These are phyloP conservation scores for Schizonepeta tenuifolia DNA, from an alignment of 257 asterid species.

Conservation along the genomic window DNA sequence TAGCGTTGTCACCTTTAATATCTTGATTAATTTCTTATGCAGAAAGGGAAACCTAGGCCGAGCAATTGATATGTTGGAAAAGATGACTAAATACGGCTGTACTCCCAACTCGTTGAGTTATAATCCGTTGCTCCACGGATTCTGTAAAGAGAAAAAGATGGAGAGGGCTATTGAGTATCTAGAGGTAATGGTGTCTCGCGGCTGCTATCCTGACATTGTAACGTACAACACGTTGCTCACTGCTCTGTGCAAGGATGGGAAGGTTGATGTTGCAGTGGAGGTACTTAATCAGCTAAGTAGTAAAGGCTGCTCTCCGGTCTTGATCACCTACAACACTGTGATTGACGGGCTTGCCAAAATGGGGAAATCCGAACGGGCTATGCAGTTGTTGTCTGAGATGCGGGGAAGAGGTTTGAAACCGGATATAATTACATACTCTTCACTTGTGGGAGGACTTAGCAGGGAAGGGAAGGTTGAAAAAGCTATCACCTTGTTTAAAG, in stretches of 20 bases:
- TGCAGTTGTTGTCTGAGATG: slow-evolving; percentile 69
- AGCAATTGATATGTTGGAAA: slow-evolving; percentile 77
- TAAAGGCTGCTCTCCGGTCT: slow-evolving; percentile 76
- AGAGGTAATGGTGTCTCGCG: slow-evolving; percentile 77
- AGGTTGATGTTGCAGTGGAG: slow-evolving; percentile 78
- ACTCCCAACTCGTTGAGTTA: slow-evolving; percentile 83
- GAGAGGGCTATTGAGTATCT: slow-evolving; percentile 83
- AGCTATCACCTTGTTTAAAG: slow-evolving; percentile 66
- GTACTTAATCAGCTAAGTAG: slow-evolving; percentile 66
- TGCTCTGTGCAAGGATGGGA: slow-evolving; percentile 84
- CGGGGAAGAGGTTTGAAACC: slow-evolving; percentile 66
- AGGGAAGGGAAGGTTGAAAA: slow-evolving; percentile 80
- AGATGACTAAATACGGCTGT: slow-evolving; percentile 80
- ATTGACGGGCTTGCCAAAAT: slow-evolving; percentile 81
- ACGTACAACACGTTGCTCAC: slow-evolving; percentile 86
- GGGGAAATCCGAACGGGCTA: slow-evolving; percentile 68
- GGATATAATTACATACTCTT: slow-evolving; percentile 70
- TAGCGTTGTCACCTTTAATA: slow-evolving; percentile 83
- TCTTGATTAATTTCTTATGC: slow-evolving; percentile 77
- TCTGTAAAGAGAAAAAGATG: slow-evolving; percentile 88
- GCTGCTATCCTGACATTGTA: slow-evolving; percentile 88
- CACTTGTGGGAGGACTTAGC: slow-evolving; percentile 72
- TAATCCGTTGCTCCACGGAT: slow-evolving; percentile 82
- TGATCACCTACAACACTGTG: slow-evolving; percentile 83
- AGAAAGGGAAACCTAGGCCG: slow-evolving; percentile 69